A percentile compares a stretch with the other conserved stretches of the same genome.
phyloP scores from a whole-genome alignment of 305 asterid genomes.

The Fraxinus ornus region DNA sequence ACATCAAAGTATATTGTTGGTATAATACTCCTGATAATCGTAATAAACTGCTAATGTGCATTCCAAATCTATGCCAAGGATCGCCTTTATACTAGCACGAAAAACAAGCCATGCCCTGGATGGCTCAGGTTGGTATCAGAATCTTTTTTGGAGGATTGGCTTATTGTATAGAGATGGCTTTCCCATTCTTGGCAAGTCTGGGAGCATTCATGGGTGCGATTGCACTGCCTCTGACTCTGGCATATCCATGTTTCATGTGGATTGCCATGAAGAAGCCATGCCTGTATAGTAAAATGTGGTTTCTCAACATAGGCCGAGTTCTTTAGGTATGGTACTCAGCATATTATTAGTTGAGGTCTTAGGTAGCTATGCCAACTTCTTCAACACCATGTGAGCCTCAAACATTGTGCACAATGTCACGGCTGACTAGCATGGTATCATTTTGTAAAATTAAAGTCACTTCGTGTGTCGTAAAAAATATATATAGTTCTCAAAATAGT shows the following conservation, averaged over 20 bases:
- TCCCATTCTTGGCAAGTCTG: slow-evolving; percentile 59
- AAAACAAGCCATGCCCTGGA: slow-evolving; percentile 43
- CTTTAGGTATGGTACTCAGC: slow-evolving; percentile 33
- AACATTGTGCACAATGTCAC: neutral
- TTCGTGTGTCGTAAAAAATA: no score
- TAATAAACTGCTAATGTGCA: slow-evolving; percentile 45
- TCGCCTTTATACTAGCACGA: slow-evolving; percentile 39
- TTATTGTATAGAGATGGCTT: slow-evolving; percentile 46
- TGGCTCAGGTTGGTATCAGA: slow-evolving; percentile 46
- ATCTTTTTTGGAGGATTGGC: slow-evolving; percentile 49
- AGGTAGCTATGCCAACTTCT: slow-evolving; percentile 52
- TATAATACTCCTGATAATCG: slow-evolving; percentile 29
- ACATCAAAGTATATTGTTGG: slow-evolving; percentile 39
- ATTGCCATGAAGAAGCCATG: slow-evolving; percentile 44
- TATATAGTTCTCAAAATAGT: neutral
- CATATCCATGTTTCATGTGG: slow-evolving; percentile 77
- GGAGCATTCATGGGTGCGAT: slow-evolving; percentile 48
- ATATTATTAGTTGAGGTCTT: slow-evolving; percentile 9
- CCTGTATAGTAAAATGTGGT: slow-evolving; percentile 36
- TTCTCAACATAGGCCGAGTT: slow-evolving; percentile 47
- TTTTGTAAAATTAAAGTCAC: neutral
- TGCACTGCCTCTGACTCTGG: slow-evolving; percentile 48
- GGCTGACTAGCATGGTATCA: neutral
- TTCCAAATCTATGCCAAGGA: slow-evolving; percentile 59
- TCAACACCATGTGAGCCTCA: slow-evolving; percentile 32